Conservation (phyloP, 257 asterid genomes). For the Petunia axillaris region DNA sequence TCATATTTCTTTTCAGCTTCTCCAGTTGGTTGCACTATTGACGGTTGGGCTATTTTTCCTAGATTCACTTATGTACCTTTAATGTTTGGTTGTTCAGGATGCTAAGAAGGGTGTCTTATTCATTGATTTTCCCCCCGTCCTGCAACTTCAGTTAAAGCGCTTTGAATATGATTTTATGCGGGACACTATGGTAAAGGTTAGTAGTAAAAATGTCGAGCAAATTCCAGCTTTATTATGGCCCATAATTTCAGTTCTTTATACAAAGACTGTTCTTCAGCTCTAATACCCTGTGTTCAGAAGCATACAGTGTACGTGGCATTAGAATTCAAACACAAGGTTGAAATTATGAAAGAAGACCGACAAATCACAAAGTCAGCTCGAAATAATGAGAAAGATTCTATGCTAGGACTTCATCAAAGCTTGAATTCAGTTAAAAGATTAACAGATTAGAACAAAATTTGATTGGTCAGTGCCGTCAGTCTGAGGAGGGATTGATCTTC, state of each 20-base stretch:
- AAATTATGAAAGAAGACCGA: not conserved
- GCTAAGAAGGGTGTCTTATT: constrained; percentile 96
- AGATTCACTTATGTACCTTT: not conserved
- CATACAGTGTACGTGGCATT: constrained; percentile 1
- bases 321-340: constrained; percentile 4
- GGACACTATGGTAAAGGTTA: constrained; percentile 95
- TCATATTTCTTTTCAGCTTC: not conserved
- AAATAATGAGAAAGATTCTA: not conserved
- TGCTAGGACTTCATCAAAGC: not conserved
- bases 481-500: not conserved
- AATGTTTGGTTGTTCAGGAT: constrained; percentile 59
- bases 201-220: constrained; percentile 30
- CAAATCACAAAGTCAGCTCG: constrained; percentile 13
- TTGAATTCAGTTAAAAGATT: not conserved
- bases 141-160: constrained; percentile 97
- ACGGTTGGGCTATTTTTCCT: not conserved
- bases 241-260: not conserved
- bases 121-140: constrained; percentile 95
- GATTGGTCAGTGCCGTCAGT: not conserved
- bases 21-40: not conserved
- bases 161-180: constrained; percentile 95
- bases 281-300: constrained; percentile 1
- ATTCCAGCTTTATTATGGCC: not conserved
- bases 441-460: not conserved
- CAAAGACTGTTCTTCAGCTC: constrained; percentile 11